Conservation (phyloP, 768 basidiomycete genomes). For the Leccinum truebloodii region DNA sequence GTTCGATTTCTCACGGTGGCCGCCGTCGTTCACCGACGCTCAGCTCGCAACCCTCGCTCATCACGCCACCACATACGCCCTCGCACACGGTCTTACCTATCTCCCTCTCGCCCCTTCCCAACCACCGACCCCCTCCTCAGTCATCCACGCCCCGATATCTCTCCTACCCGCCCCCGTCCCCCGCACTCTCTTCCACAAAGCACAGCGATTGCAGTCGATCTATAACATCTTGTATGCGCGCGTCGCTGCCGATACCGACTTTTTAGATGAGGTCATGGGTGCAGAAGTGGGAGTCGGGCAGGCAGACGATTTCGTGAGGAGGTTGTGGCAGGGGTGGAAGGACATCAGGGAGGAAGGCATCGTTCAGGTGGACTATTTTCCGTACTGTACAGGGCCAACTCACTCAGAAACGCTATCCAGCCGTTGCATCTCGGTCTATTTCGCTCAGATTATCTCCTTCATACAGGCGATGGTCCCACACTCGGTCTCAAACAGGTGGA, state of each 20-base stretch:
- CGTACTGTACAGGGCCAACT: background rate
- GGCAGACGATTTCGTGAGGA: constrained; percentile 85
- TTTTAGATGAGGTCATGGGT: constrained; percentile 85
- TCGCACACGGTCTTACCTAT: constrained; percentile 84
- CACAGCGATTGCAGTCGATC: constrained; percentile 62
- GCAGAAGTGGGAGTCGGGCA: constrained; percentile 71
- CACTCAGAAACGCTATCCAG: constrained; percentile 39
- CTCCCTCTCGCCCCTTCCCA: constrained; percentile 53
- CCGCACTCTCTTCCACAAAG: constrained; percentile 63
- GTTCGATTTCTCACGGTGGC: constrained; percentile 68
- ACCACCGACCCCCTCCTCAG: constrained; percentile 62
- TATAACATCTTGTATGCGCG: constrained; percentile 89
- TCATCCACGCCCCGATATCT: constrained; percentile 88
- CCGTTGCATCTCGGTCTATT: constrained; percentile 87
- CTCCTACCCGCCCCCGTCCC: constrained; percentile 90
- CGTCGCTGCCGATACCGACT: constrained; percentile 74
- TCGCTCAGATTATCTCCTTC: constrained; percentile 92
- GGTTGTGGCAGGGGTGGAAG: constrained; percentile 88
- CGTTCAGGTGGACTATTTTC: constrained; percentile 44
- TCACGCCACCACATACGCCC: constrained; percentile 77
- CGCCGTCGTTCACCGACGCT: constrained; percentile 59
- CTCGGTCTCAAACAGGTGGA: constrained; percentile 87
- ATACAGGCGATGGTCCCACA: constrained; percentile 42
- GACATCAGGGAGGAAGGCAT: constrained; percentile 63
- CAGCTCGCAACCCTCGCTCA: constrained; percentile 62